A percentile compares a stretch with the other conserved stretches of the same genome.
Conservation (phyloP, 2,329 filamentous ascomycete genomes). For the Nothopassalora personata region DNA sequence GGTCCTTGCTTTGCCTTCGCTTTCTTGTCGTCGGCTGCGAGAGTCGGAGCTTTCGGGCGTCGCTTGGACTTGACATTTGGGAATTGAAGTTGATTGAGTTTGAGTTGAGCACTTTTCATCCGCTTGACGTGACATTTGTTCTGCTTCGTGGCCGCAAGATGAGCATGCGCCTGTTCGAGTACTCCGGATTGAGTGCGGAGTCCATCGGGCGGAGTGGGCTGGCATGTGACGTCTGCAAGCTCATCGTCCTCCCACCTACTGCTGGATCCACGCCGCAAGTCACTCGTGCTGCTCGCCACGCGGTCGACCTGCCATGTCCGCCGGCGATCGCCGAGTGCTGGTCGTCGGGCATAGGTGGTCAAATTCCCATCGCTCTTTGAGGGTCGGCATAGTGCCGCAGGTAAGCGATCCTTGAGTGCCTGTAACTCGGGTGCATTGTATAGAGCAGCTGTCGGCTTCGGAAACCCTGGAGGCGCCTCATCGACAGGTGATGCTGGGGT, state of each 20-base stretch:
- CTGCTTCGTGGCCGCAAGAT: neutral
- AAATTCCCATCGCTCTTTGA: neutral
- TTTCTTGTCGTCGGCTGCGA: neutral
- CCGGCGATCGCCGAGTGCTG: slow-evolving; percentile 3
- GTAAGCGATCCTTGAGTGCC: slow-evolving; percentile 4
- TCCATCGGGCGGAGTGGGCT: neutral
- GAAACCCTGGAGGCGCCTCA: slow-evolving; percentile 6
- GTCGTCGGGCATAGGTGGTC: neutral
- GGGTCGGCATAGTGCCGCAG: slow-evolving; percentile 10
- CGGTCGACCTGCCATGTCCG: slow-evolving; percentile 1
- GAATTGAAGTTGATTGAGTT: neutral
- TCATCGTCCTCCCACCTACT: slow-evolving; percentile 11
- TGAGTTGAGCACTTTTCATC: neutral
- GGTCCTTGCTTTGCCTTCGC: neutral
- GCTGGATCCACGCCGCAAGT: neutral
- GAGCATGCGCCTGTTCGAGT: neutral
- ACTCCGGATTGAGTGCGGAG: neutral
- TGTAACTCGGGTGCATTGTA: slow-evolving; percentile 7
- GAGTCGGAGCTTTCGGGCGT: neutral
- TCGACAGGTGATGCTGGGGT: slow-evolving; percentile 15
- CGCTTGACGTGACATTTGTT: neutral
- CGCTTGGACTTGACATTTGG: neutral
- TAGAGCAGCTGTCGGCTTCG: slow-evolving; percentile 6
- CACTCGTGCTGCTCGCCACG: neutral
- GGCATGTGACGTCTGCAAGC: slow-evolving; percentile 1